Conservation (phyloP, 345 rosid species). For the Litchi chinensis region DNA sequence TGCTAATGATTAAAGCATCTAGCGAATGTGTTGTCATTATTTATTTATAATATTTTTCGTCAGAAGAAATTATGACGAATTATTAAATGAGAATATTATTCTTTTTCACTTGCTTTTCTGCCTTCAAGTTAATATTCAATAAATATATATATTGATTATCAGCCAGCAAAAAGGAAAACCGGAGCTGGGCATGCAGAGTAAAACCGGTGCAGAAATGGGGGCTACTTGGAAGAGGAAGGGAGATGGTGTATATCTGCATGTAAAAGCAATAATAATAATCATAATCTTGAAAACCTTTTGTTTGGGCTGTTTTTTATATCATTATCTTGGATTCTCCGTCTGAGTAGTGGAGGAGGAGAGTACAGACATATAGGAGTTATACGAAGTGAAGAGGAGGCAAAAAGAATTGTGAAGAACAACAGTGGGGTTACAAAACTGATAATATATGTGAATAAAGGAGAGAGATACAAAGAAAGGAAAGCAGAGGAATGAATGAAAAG, state of each 20-base stretch:
- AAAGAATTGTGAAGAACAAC: slow-evolving; percentile 22
- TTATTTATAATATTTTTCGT: slow-evolving; percentile 27
- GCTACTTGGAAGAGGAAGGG: slow-evolving; percentile 8
- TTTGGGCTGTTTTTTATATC: slow-evolving; percentile 33
- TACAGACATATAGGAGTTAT: slow-evolving; percentile 26
- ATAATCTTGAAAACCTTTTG: slow-evolving; percentile 30
- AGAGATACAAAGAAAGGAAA: not conserved
- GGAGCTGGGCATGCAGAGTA: slow-evolving; percentile 4
- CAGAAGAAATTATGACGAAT: slow-evolving; percentile 36
- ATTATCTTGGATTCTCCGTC: slow-evolving; percentile 46
- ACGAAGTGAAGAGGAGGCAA: slow-evolving; percentile 24
- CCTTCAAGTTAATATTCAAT: not conserved
- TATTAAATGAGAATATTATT: slow-evolving; percentile 15
- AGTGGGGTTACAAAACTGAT: slow-evolving; percentile 1
- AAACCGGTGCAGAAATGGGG: not conserved
- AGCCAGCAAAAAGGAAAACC: not conserved
- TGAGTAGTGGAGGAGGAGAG: slow-evolving; percentile 11
- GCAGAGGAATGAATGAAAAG: slow-evolving; percentile 17
- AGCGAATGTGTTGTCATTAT: slow-evolving; percentile 30
- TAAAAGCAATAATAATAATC: slow-evolving; percentile 20
- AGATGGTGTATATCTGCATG: slow-evolving; percentile 10
- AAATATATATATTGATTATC: not conserved
- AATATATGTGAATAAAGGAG: not conserved
- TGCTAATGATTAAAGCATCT: slow-evolving; percentile 42
- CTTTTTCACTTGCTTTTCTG: slow-evolving; percentile 8